Evolutionary conservation across 331 rosid species (phyloP), one percentile per base, ranked within the genome.

Genomic region (Arachis monticola): DNA sequence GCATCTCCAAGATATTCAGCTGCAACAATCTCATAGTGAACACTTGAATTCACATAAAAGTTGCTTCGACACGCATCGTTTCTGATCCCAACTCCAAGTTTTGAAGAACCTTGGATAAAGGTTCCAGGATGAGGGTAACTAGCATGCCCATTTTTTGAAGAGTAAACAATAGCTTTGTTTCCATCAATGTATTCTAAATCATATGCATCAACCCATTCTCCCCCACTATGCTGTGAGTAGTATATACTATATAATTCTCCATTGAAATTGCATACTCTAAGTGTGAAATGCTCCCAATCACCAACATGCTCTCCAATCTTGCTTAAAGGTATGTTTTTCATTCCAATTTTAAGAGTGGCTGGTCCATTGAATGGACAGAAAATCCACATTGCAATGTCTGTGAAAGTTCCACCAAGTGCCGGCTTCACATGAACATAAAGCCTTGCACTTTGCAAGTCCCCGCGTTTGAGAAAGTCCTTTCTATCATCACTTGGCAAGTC

Each of bases 331-430:
- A 27, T 27, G 30, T 27, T 27, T 27, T 27, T 27, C 30, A 27
- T 27, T 27, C 30, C 30, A 27, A 27, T 27, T 27, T 27, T 27
- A 27, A 27, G 30, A 27, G 89, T 88, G 73, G 83, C 90, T 8
- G 97, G 92, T 27, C 98, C 97, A 77, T 93, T 93, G 83, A 91
- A 91, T 70, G 98, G 98, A 60, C 92, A 90, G 73, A 93, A 93
- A 4, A 93, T 82, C 97, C 98, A 93, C 96, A 93, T 84, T 47
- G 66, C 91, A 74, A 93, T 88, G 80, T 93, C 97, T 5, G 97
- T 87, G 64, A 88, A 93, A 75, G 87, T 85, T 62, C 98, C 97
- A 9, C 98, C 98, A 35, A 87, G 61, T 47, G 97, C 96, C 48
- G 97, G 96, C 74, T 93, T 93, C 68, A 84, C 98, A 84, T 93